Evolutionary conservation across 352 stramenopile genomes (phyloP), one percentile per base, ranked within the genome.

Genomic region (Phytophthora fragariae): DNA sequence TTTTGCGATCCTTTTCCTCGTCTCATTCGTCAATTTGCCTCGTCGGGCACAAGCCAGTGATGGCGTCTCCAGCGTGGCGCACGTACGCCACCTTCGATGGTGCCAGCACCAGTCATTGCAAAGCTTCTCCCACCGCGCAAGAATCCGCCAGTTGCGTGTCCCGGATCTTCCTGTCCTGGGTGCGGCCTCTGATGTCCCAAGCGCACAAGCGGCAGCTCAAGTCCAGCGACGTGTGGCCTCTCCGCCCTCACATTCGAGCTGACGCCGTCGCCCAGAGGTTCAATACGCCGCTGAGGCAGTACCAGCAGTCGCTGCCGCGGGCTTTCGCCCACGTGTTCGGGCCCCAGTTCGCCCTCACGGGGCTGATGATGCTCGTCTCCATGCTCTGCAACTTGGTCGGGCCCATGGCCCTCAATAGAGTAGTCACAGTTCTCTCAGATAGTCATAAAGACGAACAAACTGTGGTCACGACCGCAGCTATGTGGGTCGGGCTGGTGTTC

Each of bases 331-430:
- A 54, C 1, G 74, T 68, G 39, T 88, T 86, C 44, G 65, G 76
- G n/a, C 3, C 19, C 12, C 81, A 77, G 14, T 83, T 84, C 29
- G 52, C 58, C 11, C 61, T 85, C 19, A 85, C 76, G 27, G 81
- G 81, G 5, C n/a, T 82, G 5, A 62, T 61, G 0, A 82, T 82
- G 52, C 46, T 84, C 3, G 41, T 83, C n/a, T 77, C 70, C 37
- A 85, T 79, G 72, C 33, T 84, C 29, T 83, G 71, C 57, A 81
- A 65, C n/a, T 66, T 88, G 53, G 57, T 85, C 33, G 81, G 79
- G 2, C 79, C 79, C 1, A 62, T 88, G 52, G 81, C 81, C 55
- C 70, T 88, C 14, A 75, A 81, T 3, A 57, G 81, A 47, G 81
- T 86, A 11, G 72, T 88, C 15, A 76, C 73, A 3, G 68, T 44